These are phyloP conservation scores for Lagenidium giganteum DNA, from an alignment of 352 stramenopile genomes.

Conservation along the genomic window DNA sequence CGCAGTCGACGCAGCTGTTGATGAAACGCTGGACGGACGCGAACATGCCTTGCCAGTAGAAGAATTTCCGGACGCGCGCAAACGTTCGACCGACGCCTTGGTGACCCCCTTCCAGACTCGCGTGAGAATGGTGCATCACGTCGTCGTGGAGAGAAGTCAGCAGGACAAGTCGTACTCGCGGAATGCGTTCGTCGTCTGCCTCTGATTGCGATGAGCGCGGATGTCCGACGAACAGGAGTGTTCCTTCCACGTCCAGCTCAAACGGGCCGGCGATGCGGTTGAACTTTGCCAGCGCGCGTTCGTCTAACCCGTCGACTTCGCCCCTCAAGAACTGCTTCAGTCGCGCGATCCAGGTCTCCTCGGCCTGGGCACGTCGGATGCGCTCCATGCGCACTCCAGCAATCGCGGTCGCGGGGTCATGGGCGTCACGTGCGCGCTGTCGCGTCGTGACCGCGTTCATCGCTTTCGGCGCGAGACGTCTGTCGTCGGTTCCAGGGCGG, in stretches of 20 bases:
- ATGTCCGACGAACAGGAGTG: conserved; percentile 3
- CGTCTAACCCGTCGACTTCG: neutral
- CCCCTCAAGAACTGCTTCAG: conserved; percentile 1
- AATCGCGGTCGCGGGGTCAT: too few relatives aligned
- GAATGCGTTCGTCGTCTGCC: too few relatives aligned
- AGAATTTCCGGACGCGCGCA: neutral
- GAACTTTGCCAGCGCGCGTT: neutral
- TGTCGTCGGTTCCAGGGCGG: too few relatives aligned
- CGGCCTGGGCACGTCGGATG: neutral
- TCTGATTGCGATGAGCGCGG: neutral
- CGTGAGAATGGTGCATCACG: conserved; percentile 15
- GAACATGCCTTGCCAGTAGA: conserved; percentile 14
- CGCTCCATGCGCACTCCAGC: neutral
- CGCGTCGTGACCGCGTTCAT: too few relatives aligned
- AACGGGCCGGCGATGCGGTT: neutral
- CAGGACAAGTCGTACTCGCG: too few relatives aligned
- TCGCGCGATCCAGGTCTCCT: conserved; percentile 1
- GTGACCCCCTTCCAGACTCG: conserved; percentile 14
- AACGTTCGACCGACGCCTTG: conserved; percentile 14
- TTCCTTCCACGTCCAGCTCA: conserved; percentile 2
- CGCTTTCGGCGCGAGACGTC: too few relatives aligned
- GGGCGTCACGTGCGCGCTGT: too few relatives aligned
- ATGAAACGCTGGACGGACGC: conserved; percentile 6
- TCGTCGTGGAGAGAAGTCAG: conserved; percentile 6
- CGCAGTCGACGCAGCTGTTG: conserved; percentile 8